Base-by-base conservation (phyloP, 1,284 basidiomycete species). In the Heterobasidion parviporum region DNA sequence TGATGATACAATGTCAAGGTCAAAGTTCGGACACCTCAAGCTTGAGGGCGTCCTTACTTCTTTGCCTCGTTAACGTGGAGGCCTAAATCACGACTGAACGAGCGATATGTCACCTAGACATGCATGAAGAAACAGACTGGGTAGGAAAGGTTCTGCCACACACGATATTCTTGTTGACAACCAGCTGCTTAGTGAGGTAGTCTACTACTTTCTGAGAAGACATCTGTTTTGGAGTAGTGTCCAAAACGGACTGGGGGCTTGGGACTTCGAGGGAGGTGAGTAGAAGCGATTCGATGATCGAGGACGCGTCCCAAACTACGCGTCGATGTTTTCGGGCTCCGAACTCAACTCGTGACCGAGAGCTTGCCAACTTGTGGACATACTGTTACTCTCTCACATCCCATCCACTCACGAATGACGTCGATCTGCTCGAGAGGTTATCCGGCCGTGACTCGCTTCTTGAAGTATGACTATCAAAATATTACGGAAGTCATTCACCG, bases 1-100 rank as follows among this genome's bases (percentile, higher is more conserved):
- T 5, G 16, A 51, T 14, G 20, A 7, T 3, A n/a, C 10, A 8
- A 18, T 33, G 8, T 14, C 15, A 6, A 14, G 3, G 32, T 54
- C 32, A 54, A 43, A 1, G 1, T 10, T 10, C 45, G 3, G 7
- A 51, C 34, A n/a, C n/a, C 6, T 14, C 44, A 18, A 12, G 36
- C 6, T 10, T 4, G 4, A 53, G 0, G 33, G 35, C 5, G n/a
- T n/a, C 8, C 52, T 12, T 41, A 57, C 56, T 50, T 54, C 38
- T 57, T 57, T 5, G 56, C 56, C 1, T 47, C 52, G 43, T 57
- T 50, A 26, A 57, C 56, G 14, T 57, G 56, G 6, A 57, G 26
- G 15, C 47, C 49, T 14, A 57, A 36, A 5, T 38, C 56, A 32
- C 56, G 52, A 33, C 56, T 57, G 18, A 57, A 52, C 15, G 46